Base-by-base conservation (phyloP, 108 stramenopile species). In the Nitzschia sp. region DNA sequence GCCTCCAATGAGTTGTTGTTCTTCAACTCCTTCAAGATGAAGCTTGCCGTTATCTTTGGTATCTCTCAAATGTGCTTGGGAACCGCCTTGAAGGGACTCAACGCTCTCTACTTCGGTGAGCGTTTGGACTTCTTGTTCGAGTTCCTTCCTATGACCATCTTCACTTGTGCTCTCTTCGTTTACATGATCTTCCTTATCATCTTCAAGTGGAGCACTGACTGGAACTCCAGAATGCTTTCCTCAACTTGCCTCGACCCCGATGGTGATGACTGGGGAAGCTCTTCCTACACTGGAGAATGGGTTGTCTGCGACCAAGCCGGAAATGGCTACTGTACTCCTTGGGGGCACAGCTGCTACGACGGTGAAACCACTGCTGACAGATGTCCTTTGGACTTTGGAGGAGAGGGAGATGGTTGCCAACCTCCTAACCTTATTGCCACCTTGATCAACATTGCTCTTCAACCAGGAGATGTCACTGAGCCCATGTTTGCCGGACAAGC, bases 21-120 rank as follows among this genome's bases (percentile, higher is more conserved):
- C 70, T 97, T 97, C 86, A 99, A 99, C 85, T 95, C 95, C 15
- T 93, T 97, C 88, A 96, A 98, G 90, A 99, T 99, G 98, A 99
- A 99, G 87, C 88, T 97, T 11, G 83, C 89, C 67, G 97, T 99
- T 29, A 93, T 99, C 61, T 89, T 99, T 58, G 98, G 97, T 57
- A 95, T 99, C 71, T 73, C 84, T 62, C 98, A 99, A 67, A 99
- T 99, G 98, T 96, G 93, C 56, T 60, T 83, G 11, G 98, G 98
- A 53, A 97, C 97, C 20, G 80, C 86, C 57, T 84, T 98, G 15
- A 93, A 91, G 72, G 95, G 94, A 19, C 54, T 91, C 50, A 98
- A 98, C 73, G 92, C 91, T 37, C 37, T 96, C 12, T 97, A 96
- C 85, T 97, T 98, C 75, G 78, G 82, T 21, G 84, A 98, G 59